A percentile compares a stretch with the other conserved stretches of the same genome.
Evolutionary conservation across 176 grass and related monocot genomes (phyloP).

Genomic region (Bothriochloa decipiens): DNA sequence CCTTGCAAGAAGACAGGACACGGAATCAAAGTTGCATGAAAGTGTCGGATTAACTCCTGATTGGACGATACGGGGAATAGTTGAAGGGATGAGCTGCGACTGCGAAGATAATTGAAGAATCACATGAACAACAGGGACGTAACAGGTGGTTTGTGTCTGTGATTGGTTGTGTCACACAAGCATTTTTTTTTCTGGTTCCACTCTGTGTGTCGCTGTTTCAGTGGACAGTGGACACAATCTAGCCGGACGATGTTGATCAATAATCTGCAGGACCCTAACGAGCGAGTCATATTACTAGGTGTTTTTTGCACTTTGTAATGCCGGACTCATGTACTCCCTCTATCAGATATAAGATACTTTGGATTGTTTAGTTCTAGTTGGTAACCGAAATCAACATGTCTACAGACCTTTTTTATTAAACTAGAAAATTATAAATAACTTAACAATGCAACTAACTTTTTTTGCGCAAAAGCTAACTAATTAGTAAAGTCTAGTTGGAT

Average conservation of each 20-base stretch:
- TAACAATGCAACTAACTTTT: too few species aligned
- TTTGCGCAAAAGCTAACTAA: too few species aligned
- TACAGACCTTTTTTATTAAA: too few species aligned
- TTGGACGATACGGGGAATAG: background rate
- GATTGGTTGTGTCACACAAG: background rate
- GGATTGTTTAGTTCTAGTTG: too few species aligned
- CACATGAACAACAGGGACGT: constrained; percentile 22
- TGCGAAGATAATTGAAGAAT: background rate
- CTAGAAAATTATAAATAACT: too few species aligned
- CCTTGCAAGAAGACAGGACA: background rate
- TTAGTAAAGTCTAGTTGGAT: too few species aligned
- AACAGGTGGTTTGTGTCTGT: background rate
- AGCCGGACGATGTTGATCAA: background rate
- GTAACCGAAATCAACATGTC: too few species aligned
- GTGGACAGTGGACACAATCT: background rate
- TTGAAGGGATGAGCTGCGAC: background rate
- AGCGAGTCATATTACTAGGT: too few species aligned
- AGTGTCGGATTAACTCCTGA: background rate
- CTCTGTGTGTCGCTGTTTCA: constrained; percentile 3
- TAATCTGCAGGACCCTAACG: background rate
- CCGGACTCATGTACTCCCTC: too few species aligned
- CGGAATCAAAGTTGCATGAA: constrained; percentile 5
- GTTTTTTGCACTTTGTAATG: too few species aligned
- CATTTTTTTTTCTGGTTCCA: background rate
- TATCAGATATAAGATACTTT: too few species aligned